Conservation (phyloP, 495 filamentous ascomycete genomes). For the Aspergillus nidulans region DNA sequence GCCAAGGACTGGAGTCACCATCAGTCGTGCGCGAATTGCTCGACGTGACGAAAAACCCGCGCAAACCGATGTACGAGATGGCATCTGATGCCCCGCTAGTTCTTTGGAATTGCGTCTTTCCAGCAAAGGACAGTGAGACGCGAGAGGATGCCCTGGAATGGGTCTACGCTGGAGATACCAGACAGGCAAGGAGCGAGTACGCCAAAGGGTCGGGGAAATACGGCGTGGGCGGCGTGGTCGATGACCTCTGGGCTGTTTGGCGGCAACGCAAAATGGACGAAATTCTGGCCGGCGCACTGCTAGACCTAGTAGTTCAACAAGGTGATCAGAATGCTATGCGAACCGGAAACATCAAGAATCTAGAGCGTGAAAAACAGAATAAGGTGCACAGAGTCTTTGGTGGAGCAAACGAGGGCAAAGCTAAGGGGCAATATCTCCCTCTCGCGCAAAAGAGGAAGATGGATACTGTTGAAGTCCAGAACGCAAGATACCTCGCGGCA, state of each 20-base stretch:
- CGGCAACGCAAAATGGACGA: conserved; percentile 84
- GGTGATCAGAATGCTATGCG: conserved; percentile 31
- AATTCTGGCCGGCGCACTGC: conserved; percentile 63
- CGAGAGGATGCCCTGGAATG: conserved; percentile 67
- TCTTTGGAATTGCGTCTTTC: conserved; percentile 93
- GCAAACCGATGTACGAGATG: conserved; percentile 81
- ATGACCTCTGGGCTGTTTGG: conserved; percentile 77
- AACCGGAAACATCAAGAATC: conserved; percentile 25
- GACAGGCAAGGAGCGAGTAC: conserved; percentile 27
- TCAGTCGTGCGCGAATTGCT: conserved; percentile 67
- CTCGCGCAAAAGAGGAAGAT: conserved; percentile 61
- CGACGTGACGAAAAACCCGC: conserved; percentile 61
- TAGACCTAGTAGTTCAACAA: conserved; percentile 57
- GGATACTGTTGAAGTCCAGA: conserved; percentile 64
- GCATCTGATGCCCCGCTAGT: conserved; percentile 84
- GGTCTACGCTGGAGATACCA: conserved; percentile 64
- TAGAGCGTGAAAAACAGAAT: conserved; percentile 20
- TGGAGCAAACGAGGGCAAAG: conserved; percentile 57
- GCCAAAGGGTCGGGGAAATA: conserved; percentile 49
- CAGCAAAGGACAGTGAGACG: conserved; percentile 45
- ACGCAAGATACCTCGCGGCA: conserved; percentile 68
- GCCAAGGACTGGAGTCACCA: conserved; percentile 78
- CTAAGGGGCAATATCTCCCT: conserved; percentile 65
- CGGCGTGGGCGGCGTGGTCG: conserved; percentile 63
- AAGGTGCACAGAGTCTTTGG: conserved; percentile 61